Conservation (phyloP, 257 asterid species). For the Cinchona pubescens region DNA sequence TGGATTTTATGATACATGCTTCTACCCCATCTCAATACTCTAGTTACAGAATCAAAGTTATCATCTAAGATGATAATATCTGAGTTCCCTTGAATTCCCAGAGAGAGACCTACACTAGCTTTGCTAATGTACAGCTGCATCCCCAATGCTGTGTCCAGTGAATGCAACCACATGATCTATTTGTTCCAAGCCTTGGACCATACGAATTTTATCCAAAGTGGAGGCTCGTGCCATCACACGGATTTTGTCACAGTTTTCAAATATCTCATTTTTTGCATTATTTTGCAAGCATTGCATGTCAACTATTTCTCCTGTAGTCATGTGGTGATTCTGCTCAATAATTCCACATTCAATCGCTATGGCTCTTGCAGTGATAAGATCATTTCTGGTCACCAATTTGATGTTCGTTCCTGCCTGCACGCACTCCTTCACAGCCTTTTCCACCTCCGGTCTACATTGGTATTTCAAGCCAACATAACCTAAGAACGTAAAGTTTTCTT, state of each 20-base stretch:
- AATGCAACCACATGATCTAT: conserved; percentile 78
- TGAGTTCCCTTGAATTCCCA: conserved; percentile 68
- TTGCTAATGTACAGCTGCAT: conserved; percentile 58
- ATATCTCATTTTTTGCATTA: conserved; percentile 38
- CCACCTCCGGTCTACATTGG: conserved; percentile 53
- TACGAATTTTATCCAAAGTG: conserved; percentile 45
- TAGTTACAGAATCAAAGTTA: conserved; percentile 49
- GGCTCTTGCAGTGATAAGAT: conserved; percentile 58
- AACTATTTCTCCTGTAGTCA: conserved; percentile 32
- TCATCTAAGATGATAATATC: conserved; percentile 69
- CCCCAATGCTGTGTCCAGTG: conserved; percentile 56
- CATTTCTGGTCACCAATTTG: conserved; percentile 63
- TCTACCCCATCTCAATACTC: conserved; percentile 69
- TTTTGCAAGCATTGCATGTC: conserved; percentile 52
- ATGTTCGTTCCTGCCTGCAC: conserved; percentile 51
- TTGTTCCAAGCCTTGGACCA: conserved; percentile 51
- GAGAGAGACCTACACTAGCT: conserved; percentile 59
- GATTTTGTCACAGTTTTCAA: conserved; percentile 33
- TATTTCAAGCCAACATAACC: conserved; percentile 55
- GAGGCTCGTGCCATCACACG: conserved; percentile 68
- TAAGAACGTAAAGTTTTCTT: conserved; percentile 39
- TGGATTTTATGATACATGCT: conserved; percentile 65
- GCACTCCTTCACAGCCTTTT: conserved; percentile 48
- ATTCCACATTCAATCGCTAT: conserved; percentile 68
- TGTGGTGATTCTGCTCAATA: conserved; percentile 26